Conservation (phyloP, 2,329 filamentous ascomycete species). For the Claviceps sorghi region DNA sequence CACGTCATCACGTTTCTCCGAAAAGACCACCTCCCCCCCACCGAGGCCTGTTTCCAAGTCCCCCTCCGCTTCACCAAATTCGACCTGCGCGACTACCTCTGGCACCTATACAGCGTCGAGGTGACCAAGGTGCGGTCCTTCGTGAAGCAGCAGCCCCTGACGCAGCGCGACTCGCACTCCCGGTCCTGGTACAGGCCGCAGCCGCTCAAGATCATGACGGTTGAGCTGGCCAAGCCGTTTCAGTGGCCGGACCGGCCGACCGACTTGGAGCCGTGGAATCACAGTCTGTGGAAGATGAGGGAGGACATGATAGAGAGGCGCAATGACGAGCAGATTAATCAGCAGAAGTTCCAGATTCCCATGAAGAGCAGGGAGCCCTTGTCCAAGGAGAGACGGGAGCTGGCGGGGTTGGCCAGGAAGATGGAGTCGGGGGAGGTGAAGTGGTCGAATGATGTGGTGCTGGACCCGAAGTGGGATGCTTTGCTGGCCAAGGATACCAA, state of each 20-base stretch:
- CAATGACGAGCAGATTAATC: constrained; percentile 19
- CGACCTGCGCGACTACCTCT: constrained; percentile 89
- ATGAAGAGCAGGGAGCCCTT: constrained; percentile 27
- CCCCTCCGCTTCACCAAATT: constrained; percentile 91
- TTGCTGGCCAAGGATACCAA: constrained; percentile 13
- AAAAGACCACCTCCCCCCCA: constrained; percentile 56
- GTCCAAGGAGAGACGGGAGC: constrained; percentile 25
- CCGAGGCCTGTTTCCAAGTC: constrained; percentile 79
- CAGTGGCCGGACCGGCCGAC: constrained; percentile 63
- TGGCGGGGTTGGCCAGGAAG: constrained; percentile 50
- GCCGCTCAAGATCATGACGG: constrained; percentile 82
- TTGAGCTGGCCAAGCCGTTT: constrained; percentile 77
- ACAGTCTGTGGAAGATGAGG: constrained; percentile 40
- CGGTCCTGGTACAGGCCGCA: constrained; percentile 55
- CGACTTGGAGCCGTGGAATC: constrained; percentile 50
- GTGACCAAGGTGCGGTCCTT: constrained; percentile 60
- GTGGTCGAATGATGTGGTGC: constrained; percentile 38
- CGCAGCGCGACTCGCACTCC: constrained; percentile 32
- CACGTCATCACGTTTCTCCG: constrained; percentile 68
- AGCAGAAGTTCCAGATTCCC: constrained; percentile 21
- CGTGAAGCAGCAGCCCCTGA: constrained; percentile 49
- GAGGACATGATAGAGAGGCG: constrained; percentile 31
- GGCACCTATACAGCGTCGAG: constrained; percentile 67
- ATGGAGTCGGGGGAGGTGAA: constrained; percentile 44
- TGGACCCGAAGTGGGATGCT: constrained; percentile 34